phyloP scores from a whole-genome alignment of 2,329 filamentous ascomycete genomes.

The Plenodomus lindquistii region DNA sequence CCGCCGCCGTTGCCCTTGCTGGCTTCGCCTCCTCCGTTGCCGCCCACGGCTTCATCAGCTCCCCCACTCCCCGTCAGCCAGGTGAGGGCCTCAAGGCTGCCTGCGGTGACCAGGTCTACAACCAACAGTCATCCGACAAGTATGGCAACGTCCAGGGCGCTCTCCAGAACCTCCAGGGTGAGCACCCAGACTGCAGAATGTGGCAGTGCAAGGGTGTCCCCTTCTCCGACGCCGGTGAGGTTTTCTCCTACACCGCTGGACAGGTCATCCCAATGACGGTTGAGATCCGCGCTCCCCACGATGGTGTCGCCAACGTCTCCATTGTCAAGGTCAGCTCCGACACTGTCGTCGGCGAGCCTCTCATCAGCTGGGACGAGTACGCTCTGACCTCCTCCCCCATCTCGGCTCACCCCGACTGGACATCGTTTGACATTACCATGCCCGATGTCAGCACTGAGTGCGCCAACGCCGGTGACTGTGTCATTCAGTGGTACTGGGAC shows the following conservation, averaged over 20 bases:
- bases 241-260: conserved; percentile 56
- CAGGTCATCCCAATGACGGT: conserved; percentile 52
- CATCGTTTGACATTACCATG: conserved; percentile 58
- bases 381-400: conserved; percentile 53
- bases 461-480: conserved; percentile 55
- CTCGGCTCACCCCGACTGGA: conserved; percentile 48
- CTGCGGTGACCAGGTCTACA: conserved; percentile 60
- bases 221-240: conserved; percentile 57
- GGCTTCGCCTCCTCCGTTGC: conserved; percentile 52
- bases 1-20: conserved; percentile 47
- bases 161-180: conserved; percentile 51
- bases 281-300: conserved; percentile 58
- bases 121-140: conserved; percentile 58
- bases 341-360: conserved; percentile 55
- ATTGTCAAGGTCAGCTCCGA: conserved; percentile 60
- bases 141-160: conserved; percentile 62
- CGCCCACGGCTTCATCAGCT: conserved; percentile 58
- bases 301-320: conserved; percentile 61
- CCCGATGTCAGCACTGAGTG: conserved; percentile 56
- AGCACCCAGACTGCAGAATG: conserved; percentile 57
- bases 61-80: conserved; percentile 54
- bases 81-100: conserved; percentile 56
- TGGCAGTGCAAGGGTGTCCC: conserved; percentile 64
- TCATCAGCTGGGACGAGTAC: conserved; percentile 61
- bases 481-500: conserved; percentile 67